Base-by-base conservation (phyloP, 768 basidiomycete species). In the Crepidotus variabilis region DNA sequence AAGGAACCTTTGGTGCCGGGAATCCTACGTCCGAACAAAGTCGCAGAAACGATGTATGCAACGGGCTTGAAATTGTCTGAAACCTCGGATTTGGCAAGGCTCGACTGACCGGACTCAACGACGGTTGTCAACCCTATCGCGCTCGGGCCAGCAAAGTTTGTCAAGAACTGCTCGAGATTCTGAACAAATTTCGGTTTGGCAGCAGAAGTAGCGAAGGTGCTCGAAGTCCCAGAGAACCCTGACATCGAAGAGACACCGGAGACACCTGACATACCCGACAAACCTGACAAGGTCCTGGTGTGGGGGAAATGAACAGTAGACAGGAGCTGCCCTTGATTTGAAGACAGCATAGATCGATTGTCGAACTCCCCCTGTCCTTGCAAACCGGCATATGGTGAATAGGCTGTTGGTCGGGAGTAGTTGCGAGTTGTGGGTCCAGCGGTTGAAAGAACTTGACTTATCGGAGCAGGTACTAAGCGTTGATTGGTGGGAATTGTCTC, bases 101-200 rank as follows among this genome's bases (percentile, higher is more conserved):
- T 28, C 28, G 28, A 28, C 8, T 28, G 28, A 28, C 28, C 28
- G 28, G 28, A 20, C 32, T 20, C 23, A 33, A 5, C 51, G 14
- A 51, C 32, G n/a, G 23, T 32, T 16, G 34, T 36, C 32, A 18
- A n/a, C 18, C 32, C 51, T 14, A 18, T 21, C 7, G n/a, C 33
- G 18, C 18, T 22, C 52, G 46, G 46, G 45, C 28, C 39, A n/a
- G 52, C 52, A 53, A 53, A 46, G 20, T 32, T 53, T 14, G 46
- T 22, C 21, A 53, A 46, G 46, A 53, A 53, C 43, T 53, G 52
- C 24, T 53, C 52, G 7, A 53, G 23, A 16, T 45, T 43, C 21
- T 39, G 36, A 1, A 53, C 39, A 9, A 53, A 43, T 13, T 46
- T 53, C 14, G 52, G 52, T 18, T 53, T 53, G 18, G 5, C 39